These are phyloP conservation scores for Gracilaria gracilis DNA, from an alignment of 23 red algal species.

Conservation along the genomic window DNA sequence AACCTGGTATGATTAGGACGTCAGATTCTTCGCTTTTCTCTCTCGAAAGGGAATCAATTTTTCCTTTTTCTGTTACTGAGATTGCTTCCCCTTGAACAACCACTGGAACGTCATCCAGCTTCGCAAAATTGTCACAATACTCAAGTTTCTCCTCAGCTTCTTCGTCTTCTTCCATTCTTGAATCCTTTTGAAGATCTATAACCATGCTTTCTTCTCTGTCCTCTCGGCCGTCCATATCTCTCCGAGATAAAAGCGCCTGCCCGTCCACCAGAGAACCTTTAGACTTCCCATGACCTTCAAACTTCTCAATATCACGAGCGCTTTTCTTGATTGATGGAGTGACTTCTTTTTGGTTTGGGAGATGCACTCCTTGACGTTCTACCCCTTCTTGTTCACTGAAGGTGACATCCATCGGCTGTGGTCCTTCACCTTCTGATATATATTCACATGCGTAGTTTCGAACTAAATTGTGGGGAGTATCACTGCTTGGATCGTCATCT, in stretches of 20 bases:
- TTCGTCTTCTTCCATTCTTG: background rate
- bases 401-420: background rate
- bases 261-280: background rate
- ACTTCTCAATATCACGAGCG: background rate
- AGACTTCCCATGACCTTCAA: background rate
- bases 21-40: background rate
- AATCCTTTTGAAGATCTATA: constrained; percentile 7
- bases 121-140: background rate
- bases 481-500: background rate
- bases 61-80: background rate
- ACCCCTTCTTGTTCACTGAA: constrained; percentile 27
- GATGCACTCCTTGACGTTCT: background rate
- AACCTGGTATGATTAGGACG: too few species aligned
- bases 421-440: background rate
- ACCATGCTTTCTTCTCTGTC: background rate
- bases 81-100: too few species aligned
- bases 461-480: too few species aligned
- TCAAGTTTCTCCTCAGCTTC: background rate
- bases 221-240: background rate
- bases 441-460: background rate
- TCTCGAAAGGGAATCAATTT: background rate
- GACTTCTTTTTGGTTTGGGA: background rate
- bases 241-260: background rate
- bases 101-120: background rate
- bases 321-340: background rate